Conservation (phyloP, 2,329 filamentous ascomycete species). For the Intubia oerlemansii region DNA sequence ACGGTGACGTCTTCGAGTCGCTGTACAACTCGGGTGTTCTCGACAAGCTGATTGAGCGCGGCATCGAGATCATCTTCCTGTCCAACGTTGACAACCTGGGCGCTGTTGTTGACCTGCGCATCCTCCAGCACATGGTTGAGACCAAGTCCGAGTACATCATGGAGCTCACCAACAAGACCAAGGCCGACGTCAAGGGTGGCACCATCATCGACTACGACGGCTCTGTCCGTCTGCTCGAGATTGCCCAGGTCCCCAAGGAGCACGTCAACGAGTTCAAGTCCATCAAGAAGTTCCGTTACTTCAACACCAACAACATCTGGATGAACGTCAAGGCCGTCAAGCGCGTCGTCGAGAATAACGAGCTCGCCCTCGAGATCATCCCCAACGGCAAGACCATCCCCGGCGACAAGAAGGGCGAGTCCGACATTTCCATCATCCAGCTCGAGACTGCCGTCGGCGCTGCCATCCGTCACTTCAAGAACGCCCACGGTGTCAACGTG, state of each 20-base stretch:
- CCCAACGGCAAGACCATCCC: slow-evolving; percentile 98
- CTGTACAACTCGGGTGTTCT: slow-evolving; percentile 98
- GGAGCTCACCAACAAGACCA: slow-evolving; percentile 99
- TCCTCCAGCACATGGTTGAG: slow-evolving; percentile 98
- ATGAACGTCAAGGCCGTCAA: slow-evolving; percentile 95
- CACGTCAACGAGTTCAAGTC: slow-evolving; percentile 99
- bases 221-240: slow-evolving; percentile 88
- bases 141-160: slow-evolving; percentile 96
- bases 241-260: slow-evolving; percentile 98
- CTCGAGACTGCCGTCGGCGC: slow-evolving; percentile 97
- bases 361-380: slow-evolving; percentile 98
- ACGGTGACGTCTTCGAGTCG: slow-evolving; percentile 99
- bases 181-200: slow-evolving; percentile 99
- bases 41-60: slow-evolving; percentile 84
- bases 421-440: slow-evolving; percentile 91
- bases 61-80: slow-evolving; percentile 94
- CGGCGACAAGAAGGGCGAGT: slow-evolving; percentile 98
- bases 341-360: slow-evolving; percentile 94
- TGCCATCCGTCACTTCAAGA: slow-evolving; percentile 95
- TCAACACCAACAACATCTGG: slow-evolving; percentile 99
- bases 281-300: slow-evolving; percentile 99
- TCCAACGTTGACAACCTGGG: slow-evolving; percentile 99
- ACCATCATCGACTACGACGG: slow-evolving; percentile 99
- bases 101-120: slow-evolving; percentile 91
- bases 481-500: slow-evolving; percentile 97